Evolutionary conservation across 2,329 filamentous ascomycete species (phyloP), one percentile per base, ranked within the genome.

Genomic region (Penicillium janthinellum): DNA sequence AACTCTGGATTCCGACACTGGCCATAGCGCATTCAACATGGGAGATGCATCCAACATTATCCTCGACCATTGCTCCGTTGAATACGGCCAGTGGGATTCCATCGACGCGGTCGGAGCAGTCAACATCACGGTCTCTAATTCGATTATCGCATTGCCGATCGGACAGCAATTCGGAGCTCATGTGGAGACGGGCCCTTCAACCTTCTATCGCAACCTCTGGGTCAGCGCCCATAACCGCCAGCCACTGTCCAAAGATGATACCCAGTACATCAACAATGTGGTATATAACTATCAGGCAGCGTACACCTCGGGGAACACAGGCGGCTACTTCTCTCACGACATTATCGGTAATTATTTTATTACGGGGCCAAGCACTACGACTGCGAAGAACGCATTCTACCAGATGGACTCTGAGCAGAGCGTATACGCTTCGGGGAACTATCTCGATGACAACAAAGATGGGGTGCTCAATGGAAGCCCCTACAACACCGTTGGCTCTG

Each of bases 271-370:
- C 28, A 48, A 48, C 44, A 48, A 48, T 10, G 44, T 48, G 22
- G 44, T 48, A 15, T 48, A 48, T 12, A 48, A 48, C 31, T 48
- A 28, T 31, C 44, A 48, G 22, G 44, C 44, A 17, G 44, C 44
- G 20, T 48, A 48, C 28, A 48, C 44, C 0, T 48, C 44, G 12
- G 44, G 22, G 11, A 48, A 48, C 22, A 48, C 44, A 34, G 44
- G 20, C 11, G 44, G 44, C 22, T 48, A 48, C 44, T 48, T 48
- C 44, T 48, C 44, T 7, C 44, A 48, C 28, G 44, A 48, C 22
- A 48, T 48, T 20, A 48, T 48, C 12, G 44, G 44, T 22, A 48
- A 48, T 48, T 48, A 48, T 48, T 48, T 48, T n/a, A 48, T 48
- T 48, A 48, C 44, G 22, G 44, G 44, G 2, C 44, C 44, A 15